Conservation (phyloP, 331 rosid species). For the Phaseolus coccineus region DNA sequence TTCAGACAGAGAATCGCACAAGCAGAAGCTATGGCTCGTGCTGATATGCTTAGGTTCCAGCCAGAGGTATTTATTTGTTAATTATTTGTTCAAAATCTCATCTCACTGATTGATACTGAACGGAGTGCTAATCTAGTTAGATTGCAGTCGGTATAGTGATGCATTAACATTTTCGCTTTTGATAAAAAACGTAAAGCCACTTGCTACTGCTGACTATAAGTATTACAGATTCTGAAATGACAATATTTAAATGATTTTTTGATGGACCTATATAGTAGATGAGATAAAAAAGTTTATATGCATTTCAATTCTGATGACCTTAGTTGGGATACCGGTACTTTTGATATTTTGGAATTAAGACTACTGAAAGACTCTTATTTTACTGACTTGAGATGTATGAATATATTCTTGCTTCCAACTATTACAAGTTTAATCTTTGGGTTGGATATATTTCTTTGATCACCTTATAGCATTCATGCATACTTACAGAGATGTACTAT, state of each 20-base stretch:
- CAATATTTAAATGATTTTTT: conserved; percentile 17
- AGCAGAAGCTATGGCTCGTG: conserved; percentile 99
- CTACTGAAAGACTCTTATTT: background rate
- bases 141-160: too few species aligned
- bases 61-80: conserved; percentile 73
- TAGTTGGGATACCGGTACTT: background rate
- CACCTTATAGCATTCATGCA: conserved; percentile 23
- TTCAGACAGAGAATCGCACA: conserved; percentile 98
- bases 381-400: background rate
- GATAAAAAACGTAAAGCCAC: background rate
- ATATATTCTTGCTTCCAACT: background rate
- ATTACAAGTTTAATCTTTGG: conserved; percentile 2
- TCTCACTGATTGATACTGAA: background rate
- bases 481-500: background rate
- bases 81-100: conserved; percentile 31
- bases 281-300: background rate
- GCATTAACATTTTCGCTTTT: too few species aligned
- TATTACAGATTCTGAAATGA: conserved; percentile 26
- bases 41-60: conserved; percentile 92
- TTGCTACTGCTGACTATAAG: conserved; percentile 28
- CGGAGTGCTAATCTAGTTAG: too few species aligned
- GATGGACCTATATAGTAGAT: background rate
- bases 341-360: conserved; percentile 7
- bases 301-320: background rate
- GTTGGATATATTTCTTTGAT: conserved; percentile 20